Percentiles rank a stretch among this genome's conserved stretches.
Evolutionary conservation across 2,329 filamentous ascomycete species (phyloP).

Genomic region (Aspergillus novoparasiticus): DNA sequence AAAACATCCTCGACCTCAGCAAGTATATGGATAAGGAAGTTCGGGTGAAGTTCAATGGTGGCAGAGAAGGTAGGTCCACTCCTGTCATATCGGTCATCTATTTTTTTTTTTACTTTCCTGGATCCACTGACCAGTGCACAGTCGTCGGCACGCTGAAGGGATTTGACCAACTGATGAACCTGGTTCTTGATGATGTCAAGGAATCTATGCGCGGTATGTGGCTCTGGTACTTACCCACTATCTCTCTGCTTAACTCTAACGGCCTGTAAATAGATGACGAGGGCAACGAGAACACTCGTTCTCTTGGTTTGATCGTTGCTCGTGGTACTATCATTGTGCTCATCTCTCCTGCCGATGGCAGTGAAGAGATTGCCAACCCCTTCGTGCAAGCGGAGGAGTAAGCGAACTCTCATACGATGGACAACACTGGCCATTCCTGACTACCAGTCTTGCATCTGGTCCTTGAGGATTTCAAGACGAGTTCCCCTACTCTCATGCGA

Average conservation of each 20-base stretch:
- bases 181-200: slow-evolving; percentile 91
- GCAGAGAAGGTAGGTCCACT: slow-evolving; percentile 71
- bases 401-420: slow-evolving; percentile 10
- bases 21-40: slow-evolving; percentile 99
- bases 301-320: slow-evolving; percentile 84
- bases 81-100: not conserved
- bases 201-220: slow-evolving; percentile 80
- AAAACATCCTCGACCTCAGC: slow-evolving; percentile 92
- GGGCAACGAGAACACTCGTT: slow-evolving; percentile 79
- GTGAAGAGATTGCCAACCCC: slow-evolving; percentile 93
- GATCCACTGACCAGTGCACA: slow-evolving; percentile 39
- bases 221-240: not conserved
- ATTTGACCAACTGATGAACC: slow-evolving; percentile 96
- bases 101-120: not conserved
- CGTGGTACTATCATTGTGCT: slow-evolving; percentile 90
- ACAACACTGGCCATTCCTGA: not conserved
- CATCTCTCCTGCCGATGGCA: slow-evolving; percentile 90
- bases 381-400: slow-evolving; percentile 76
- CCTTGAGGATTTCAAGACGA: not conserved
- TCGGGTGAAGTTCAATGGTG: slow-evolving; percentile 94
- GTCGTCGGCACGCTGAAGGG: slow-evolving; percentile 90
- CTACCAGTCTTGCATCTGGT: not conserved
- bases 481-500: not conserved
- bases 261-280: slow-evolving; percentile 71
- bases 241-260: slow-evolving; percentile 18